Evolutionary conservation across 306 rosid species (phyloP).

Genomic region (Trifolium fragiferum): DNA sequence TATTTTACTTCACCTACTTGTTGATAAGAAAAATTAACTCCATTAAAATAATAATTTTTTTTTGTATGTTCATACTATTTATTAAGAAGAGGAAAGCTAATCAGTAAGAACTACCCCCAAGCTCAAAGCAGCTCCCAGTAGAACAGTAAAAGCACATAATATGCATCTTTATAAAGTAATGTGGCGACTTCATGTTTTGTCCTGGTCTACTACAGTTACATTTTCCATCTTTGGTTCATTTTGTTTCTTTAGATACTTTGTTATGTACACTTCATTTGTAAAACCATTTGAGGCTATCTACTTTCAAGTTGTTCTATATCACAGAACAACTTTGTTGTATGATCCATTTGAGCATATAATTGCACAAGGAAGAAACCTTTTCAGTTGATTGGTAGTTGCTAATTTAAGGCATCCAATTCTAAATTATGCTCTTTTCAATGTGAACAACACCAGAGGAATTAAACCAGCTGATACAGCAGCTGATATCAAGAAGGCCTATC

Average conservation of each 20-base stretch:
- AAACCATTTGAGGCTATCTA: constrained; percentile 15
- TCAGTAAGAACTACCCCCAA: not conserved
- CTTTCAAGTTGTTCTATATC: constrained; percentile 14
- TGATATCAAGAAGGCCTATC: constrained; percentile 76
- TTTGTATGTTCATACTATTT: too few relatives aligned
- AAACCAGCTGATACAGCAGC: constrained; percentile 56
- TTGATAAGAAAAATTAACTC: too few relatives aligned
- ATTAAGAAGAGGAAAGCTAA: too few relatives aligned
- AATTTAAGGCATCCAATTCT: constrained; percentile 34
- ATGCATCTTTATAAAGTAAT: constrained; percentile 10
- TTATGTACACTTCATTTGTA: constrained; percentile 5
- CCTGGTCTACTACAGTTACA: not conserved
- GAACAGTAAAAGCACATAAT: not conserved
- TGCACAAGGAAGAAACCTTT: constrained; percentile 13
- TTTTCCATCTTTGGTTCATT: constrained; percentile 3
- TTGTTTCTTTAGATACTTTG: constrained; percentile 2
- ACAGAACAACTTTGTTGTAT: constrained; percentile 9
- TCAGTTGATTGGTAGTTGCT: constrained; percentile 20
- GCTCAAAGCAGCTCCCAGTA: not conserved
- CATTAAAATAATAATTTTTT: too few relatives aligned
- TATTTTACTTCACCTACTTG: too few relatives aligned
- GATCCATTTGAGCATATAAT: not conserved
- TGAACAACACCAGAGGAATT: constrained; percentile 57
- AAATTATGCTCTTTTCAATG: constrained; percentile 29
- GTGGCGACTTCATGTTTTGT: constrained; percentile 24